Base-by-base conservation (phyloP, 2,329 filamentous ascomycete species). In the Ascosphaera apis region DNA sequence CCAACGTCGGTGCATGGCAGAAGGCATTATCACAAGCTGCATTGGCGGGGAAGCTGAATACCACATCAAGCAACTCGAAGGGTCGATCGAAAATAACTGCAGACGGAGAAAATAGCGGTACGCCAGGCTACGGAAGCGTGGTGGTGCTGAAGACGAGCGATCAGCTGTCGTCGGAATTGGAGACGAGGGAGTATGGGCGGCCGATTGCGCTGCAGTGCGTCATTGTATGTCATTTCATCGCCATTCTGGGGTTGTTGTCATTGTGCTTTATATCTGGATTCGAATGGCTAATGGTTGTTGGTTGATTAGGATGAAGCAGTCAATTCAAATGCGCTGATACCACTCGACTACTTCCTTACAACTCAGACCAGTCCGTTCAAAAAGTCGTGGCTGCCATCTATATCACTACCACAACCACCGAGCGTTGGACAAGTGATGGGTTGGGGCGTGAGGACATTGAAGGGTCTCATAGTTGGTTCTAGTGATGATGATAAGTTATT, bases 181-280 rank as follows among this genome's bases (percentile, higher is more conserved):
- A 84, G 44, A 78, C 66, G 34, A 72, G 72, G 32, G 73, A 86
- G 46, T 84, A 72, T 54, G 88, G 88, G 2, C 68, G 74, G 33
- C 88, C 88, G 1, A 64, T 86, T 7, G 81, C 79, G 2, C 60
- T 98, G 1, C 77, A 77, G 1, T 70, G 74, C 3, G 88, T 84
- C 3, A 61, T 95, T 34, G 60, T 64, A 54, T 37, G 58, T 52
- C 16, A 19, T 13, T 3, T 16, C 7, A 23, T 17, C 16, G 31
- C 42, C 33, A 33, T 16, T n/a, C 11, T 12, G 15, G 16, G 16
- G 15, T 15, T 28, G 15, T 35, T 19, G 12, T 15, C 23, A 35
- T 6, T 12, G 18, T 35, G 15, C n/a, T n/a, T n/a, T n/a, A n/a
- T n/a, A n/a, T n/a, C n/a, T n/a, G n/a, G n/a, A n/a, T n/a, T n/a